Percentiles rank a stretch among this genome's conserved stretches.
Evolutionary conservation across 1,284 basidiomycete species (phyloP).

Genomic region (Porogramme epimiltina): DNA sequence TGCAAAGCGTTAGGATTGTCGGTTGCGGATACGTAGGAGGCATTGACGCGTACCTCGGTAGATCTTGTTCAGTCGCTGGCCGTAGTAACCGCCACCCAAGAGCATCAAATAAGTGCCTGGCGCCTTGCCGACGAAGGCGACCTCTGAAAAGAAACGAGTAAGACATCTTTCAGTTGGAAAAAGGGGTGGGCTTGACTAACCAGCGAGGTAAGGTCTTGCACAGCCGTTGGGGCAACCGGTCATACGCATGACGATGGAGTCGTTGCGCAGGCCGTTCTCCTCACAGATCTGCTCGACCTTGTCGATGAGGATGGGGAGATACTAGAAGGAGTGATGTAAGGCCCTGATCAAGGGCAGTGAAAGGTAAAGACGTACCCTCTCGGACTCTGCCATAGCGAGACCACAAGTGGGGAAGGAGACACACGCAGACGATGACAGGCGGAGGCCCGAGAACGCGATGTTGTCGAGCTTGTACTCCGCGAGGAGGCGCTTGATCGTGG

Average conservation of each 20-base stretch:
- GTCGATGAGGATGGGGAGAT: constrained; percentile 92
- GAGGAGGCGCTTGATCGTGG: constrained; percentile 79
- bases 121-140: constrained; percentile 97
- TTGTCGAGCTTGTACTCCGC: constrained; percentile 93
- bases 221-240: constrained; percentile 96
- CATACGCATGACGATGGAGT: constrained; percentile 98
- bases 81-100: constrained; percentile 93
- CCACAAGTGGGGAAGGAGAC: constrained; percentile 98
- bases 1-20: constrained; percentile 5
- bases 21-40: neutral
- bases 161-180: constrained; percentile 11
- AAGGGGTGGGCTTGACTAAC: no score
- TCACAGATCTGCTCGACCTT: constrained; percentile 97
- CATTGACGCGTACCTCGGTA: constrained; percentile 61
- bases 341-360: constrained; percentile 2
- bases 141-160: constrained; percentile 72
- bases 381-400: constrained; percentile 95
- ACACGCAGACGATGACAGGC: constrained; percentile 90
- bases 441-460: constrained; percentile 77
- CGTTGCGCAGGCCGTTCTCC: constrained; percentile 88
- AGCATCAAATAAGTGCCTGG: constrained; percentile 94
- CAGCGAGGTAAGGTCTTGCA: constrained; percentile 91
- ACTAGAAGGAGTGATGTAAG: constrained; percentile 45
- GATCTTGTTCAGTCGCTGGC: constrained; percentile 93
- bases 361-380: constrained; percentile 57